Base-by-base conservation (phyloP, 306 rosid species). In the Hippophae tibetana region DNA sequence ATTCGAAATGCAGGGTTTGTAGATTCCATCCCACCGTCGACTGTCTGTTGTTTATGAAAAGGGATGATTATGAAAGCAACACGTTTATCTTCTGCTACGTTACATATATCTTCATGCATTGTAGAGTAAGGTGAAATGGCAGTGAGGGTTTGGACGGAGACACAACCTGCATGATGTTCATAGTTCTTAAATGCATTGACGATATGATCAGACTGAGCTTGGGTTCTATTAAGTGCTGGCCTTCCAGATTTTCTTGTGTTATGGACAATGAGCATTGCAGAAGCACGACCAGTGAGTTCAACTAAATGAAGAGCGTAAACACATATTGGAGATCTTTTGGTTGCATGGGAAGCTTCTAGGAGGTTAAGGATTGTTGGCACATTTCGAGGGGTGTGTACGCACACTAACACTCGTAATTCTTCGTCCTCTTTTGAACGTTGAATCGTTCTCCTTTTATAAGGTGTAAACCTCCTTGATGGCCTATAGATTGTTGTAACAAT, bases 401-500 rank as follows among this genome's bases (percentile, higher is more conserved):
- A 89, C 52, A 65, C 83, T 5, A 89, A 78, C 45, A 83, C 66
- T 8, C 85, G 70, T 10, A 86, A 66, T 56, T 81, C 84, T 63
- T 81, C 83, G 3, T 65, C 12, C 1, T 43, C 49, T 8, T 54
- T 44, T 23, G 71, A 85, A 69, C 76, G 89, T 52, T 76, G 54
- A 43, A 83, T 50, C 40, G 95, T 86, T 72, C 95, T 76, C 61
- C 87, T 79, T 69, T 47, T 76, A 68, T 76, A 79, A 66, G 89
- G 85, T 50, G 78, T 47, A 72, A 83, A 69, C 40, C 79, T 73
- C 65, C 49, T 83, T 2, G 95, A 78, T 52, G 90, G 90, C 58
- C 72, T 80, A 59, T 81, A 81, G 12, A 83, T 68, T 61, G 52
- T 70, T 60, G 59, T 81, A 46, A 85, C 79, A 54, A 78, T 10